A percentile compares a stretch with the other conserved stretches of the same genome.
Conservation (phyloP, 2,329 filamentous ascomycete species). For the Plectosphaerella sp. region DNA sequence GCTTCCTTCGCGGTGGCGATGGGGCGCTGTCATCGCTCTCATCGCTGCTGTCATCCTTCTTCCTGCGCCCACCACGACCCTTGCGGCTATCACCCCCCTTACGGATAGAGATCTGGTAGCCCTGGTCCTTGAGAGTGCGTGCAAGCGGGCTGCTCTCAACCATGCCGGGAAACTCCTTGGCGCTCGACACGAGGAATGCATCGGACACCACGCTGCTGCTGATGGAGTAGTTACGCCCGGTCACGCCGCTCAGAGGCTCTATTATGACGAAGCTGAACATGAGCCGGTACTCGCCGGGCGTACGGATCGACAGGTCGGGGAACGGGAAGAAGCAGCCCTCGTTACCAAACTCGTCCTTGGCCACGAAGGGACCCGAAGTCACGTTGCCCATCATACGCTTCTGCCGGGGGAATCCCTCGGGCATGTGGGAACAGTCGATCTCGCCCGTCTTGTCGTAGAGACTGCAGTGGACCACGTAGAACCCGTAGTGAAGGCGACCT, state of each 20-base stretch:
- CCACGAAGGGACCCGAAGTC: constrained; percentile 72
- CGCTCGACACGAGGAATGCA: constrained; percentile 75
- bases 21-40: constrained; percentile 30
- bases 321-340: constrained; percentile 86
- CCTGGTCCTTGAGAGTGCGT: constrained; percentile 71
- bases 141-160: constrained; percentile 70
- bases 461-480: constrained; percentile 71
- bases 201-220: constrained; percentile 56
- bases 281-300: constrained; percentile 70
- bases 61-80: constrained; percentile 19
- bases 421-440: constrained; percentile 65
- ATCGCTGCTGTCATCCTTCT: constrained; percentile 31
- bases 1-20: neutral
- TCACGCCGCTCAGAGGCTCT: constrained; percentile 53
- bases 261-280: constrained; percentile 71
- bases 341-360: constrained; percentile 65
- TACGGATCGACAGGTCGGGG: constrained; percentile 75
- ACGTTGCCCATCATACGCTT: constrained; percentile 75
- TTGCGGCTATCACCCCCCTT: constrained; percentile 65
- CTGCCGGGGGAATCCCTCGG: constrained; percentile 67
- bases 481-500: constrained; percentile 52
- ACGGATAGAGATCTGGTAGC: constrained; percentile 80
- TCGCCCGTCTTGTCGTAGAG: constrained; percentile 67
- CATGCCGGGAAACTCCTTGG: constrained; percentile 86
- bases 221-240: constrained; percentile 47